Evolutionary conservation across 306 rosid genomes (phyloP), one percentile per base, ranked within the genome.

Genomic region (Lagenaria siceraria): DNA sequence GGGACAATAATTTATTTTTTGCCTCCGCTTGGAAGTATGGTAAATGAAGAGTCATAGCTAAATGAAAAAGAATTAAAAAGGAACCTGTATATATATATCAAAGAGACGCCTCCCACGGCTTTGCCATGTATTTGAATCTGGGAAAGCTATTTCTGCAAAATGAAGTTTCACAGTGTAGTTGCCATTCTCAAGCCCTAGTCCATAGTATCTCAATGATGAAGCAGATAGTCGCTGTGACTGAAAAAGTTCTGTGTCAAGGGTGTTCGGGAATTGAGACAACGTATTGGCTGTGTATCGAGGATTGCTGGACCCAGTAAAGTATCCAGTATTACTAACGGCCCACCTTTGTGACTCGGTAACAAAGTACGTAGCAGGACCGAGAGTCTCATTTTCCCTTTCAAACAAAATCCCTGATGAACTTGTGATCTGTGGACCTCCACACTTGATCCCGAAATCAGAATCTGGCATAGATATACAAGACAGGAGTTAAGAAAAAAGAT

Each of bases 141-240:
- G 59, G 74, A 89, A 76, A 77, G 79, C 79, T 38, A 75, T 84
- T 82, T 93, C 96, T 2, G 89, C 85, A 78, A 93, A 93, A 69
- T 87, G 88, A 73, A 93, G 97, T 65, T 79, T 83, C 36, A 93
- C 82, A 38, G 82, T 89, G 81, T 93, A 90, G 79, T 79, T 71
- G 3, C 97, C 95, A 74, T 90, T 89, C 65, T 90, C 78, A 46
- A 90, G 86, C 42, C 98, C 95, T 58, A 90, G 46, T 13, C 98
- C 97, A 79, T 83, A 89, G 84, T 93, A 90, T 83, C 98, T 85
- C 51, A 93, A 65, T 21, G 98, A 93, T 40, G 97, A 93, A 79
- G 97, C 81, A 68, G 98, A 90, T 54, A 90, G 52, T 18, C 98
- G 82, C 15, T 87, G 85, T 40, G 93, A 87, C 82, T 93, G 95